Evolutionary conservation across 768 basidiomycete species (phyloP).

Genomic region (Kwoniella heveanensis): DNA sequence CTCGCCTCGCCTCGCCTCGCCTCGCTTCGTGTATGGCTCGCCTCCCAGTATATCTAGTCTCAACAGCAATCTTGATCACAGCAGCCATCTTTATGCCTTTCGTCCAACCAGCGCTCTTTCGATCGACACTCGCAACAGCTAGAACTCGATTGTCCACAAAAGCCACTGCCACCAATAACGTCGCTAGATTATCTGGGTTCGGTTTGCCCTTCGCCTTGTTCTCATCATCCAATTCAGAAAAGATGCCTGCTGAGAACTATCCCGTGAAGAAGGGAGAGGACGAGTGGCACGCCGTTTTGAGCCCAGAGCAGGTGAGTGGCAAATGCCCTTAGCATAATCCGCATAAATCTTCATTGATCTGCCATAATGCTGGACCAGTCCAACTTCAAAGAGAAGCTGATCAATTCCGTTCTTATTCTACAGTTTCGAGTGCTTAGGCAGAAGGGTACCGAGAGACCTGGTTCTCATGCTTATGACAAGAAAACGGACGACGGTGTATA

Average conservation of each 20-base stretch:
- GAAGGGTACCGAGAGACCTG: constrained; percentile 82
- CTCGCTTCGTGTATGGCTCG: neutral
- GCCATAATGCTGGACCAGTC: constrained; percentile 6
- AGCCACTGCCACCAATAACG: constrained; percentile 6
- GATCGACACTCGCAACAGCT: constrained; percentile 19
- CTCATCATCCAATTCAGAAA: constrained; percentile 22
- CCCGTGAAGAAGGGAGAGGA: constrained; percentile 64
- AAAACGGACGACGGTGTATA: constrained; percentile 70
- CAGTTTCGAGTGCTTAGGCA: constrained; percentile 84
- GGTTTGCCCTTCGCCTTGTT: constrained; percentile 39
- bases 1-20: too few relatives aligned
- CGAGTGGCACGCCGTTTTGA: constrained; percentile 82
- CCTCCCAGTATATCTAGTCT: neutral
- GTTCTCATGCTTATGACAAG: constrained; percentile 79
- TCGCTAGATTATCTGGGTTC: constrained; percentile 30
- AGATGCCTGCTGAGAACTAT: constrained; percentile 26
- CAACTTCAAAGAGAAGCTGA: too few relatives aligned
- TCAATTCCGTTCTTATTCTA: too few relatives aligned
- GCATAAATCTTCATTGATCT: too few relatives aligned
- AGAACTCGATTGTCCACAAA: constrained; percentile 13
- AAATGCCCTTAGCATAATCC: neutral
- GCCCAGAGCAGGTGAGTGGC: constrained; percentile 73
- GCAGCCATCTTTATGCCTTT: constrained; percentile 31
- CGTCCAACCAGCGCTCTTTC: constrained; percentile 22
- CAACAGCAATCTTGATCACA: constrained; percentile 5